Percentiles rank a stretch among this genome's conserved stretches.
Conservation (phyloP, 2,329 filamentous ascomycete genomes). For the Thyridium curvatum region DNA sequence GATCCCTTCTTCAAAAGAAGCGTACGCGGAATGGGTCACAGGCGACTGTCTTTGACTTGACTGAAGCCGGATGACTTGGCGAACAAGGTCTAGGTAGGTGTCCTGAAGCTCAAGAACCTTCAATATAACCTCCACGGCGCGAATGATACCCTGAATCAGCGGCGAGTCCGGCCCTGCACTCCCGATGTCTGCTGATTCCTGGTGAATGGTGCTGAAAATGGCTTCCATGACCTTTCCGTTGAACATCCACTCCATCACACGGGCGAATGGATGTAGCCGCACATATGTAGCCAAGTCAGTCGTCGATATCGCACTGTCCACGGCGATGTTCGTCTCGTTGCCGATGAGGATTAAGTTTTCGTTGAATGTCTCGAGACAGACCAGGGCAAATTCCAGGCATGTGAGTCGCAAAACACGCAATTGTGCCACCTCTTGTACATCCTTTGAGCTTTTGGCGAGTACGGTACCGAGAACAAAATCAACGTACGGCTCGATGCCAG, state of each 20-base stretch:
- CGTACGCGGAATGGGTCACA: constrained; percentile 69
- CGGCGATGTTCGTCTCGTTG: constrained; percentile 67
- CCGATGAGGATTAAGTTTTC: constrained; percentile 85
- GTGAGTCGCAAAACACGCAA: constrained; percentile 67
- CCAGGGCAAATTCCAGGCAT: constrained; percentile 77
- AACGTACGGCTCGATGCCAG: constrained; percentile 86
- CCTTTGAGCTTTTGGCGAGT: constrained; percentile 60
- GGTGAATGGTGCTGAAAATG: constrained; percentile 72
- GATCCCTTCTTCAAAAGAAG: constrained; percentile 89
- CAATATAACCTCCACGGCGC: constrained; percentile 78
- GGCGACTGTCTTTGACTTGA: constrained; percentile 50
- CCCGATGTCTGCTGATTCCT: constrained; percentile 66
- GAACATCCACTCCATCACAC: constrained; percentile 98
- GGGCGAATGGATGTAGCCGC: constrained; percentile 82
- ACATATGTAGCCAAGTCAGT: constrained; percentile 76
- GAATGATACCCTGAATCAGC: constrained; percentile 69
- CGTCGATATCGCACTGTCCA: constrained; percentile 69
- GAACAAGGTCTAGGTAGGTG: constrained; percentile 85
- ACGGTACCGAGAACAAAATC: constrained; percentile 83
- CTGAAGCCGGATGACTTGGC: constrained; percentile 67
- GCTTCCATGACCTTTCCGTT: constrained; percentile 81
- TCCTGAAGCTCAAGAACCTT: constrained; percentile 80
- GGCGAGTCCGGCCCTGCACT: constrained; percentile 72
- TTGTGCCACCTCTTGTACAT: constrained; percentile 61
- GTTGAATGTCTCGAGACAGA: constrained; percentile 82